phyloP scores from a whole-genome alignment of 139 green algal genomes.

The Mesotaenium endlicherianum region DNA sequence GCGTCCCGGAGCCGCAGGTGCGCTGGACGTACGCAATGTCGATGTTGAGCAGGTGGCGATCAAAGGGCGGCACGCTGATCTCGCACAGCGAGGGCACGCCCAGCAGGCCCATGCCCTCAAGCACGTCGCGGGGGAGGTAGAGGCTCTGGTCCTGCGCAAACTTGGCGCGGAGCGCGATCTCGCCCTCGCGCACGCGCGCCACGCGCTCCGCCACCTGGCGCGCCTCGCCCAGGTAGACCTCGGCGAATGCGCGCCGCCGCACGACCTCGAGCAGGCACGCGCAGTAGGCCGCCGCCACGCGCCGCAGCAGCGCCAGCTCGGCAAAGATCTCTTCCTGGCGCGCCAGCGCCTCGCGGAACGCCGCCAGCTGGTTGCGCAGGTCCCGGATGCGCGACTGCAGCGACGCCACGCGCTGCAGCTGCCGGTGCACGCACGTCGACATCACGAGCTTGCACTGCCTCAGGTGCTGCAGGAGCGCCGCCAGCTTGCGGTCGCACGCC shows the following conservation, averaged over 20 bases:
- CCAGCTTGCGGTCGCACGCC: slow-evolving; percentile 47
- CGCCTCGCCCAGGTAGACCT: slow-evolving; percentile 65
- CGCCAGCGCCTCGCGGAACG: slow-evolving; percentile 62
- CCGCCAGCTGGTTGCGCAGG: slow-evolving; percentile 73
- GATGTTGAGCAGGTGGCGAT: slow-evolving; percentile 35
- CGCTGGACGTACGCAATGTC: slow-evolving; percentile 23
- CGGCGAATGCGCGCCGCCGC: slow-evolving; percentile 61
- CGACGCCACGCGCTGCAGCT: slow-evolving; percentile 73
- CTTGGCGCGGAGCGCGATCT: slow-evolving; percentile 62
- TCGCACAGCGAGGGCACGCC: slow-evolving; percentile 66
- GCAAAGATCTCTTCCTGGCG: slow-evolving; percentile 65
- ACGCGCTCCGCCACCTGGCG: slow-evolving; percentile 74
- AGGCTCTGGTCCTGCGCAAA: slow-evolving; percentile 62
- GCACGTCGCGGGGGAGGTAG: slow-evolving; percentile 60
- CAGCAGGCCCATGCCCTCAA: slow-evolving; percentile 67
- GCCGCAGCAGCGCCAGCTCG: slow-evolving; percentile 67
- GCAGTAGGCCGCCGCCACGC: slow-evolving; percentile 73
- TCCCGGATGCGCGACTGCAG: slow-evolving; percentile 84
- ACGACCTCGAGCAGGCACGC: slow-evolving; percentile 79
- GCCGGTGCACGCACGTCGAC: slow-evolving; percentile 68
- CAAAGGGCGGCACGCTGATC: slow-evolving; percentile 55
- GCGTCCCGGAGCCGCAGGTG: no score
- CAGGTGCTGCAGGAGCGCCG: slow-evolving; percentile 53
- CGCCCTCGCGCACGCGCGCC: slow-evolving; percentile 64
- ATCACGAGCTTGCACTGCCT: slow-evolving; percentile 70